phyloP scores from a whole-genome alignment of 2,329 filamentous ascomycete genomes.

The Ophiostoma pallidulum region DNA sequence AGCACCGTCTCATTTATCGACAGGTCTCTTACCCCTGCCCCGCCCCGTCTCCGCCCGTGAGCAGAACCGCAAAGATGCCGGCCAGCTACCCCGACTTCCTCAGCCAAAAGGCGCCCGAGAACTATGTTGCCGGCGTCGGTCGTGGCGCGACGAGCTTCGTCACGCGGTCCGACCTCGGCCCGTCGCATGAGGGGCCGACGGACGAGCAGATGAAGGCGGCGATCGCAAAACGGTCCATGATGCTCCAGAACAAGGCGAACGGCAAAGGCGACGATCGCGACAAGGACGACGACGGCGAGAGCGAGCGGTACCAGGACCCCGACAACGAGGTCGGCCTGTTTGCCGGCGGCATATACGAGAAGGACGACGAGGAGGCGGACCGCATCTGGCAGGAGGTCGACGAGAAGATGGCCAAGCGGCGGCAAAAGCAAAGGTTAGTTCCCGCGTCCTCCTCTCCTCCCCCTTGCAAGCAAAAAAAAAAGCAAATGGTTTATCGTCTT shows the following conservation, averaged over 20 bases:
- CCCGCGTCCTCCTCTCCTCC: neutral
- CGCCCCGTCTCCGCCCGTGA: neutral
- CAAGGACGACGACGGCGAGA: conserved; percentile 34
- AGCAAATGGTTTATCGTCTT: conserved; percentile 57
- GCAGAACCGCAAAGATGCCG: conserved; percentile 36
- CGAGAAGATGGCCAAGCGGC: conserved; percentile 88
- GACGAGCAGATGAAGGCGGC: conserved; percentile 98
- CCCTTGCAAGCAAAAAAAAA: conserved; percentile 3
- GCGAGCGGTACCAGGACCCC: conserved; percentile 78
- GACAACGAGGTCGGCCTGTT: conserved; percentile 96
- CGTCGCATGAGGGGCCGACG: conserved; percentile 86
- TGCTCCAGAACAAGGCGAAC: conserved; percentile 45
- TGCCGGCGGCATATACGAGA: conserved; percentile 89
- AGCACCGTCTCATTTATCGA: neutral
- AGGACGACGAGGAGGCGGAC: conserved; percentile 96
- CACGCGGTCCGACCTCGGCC: conserved; percentile 90
- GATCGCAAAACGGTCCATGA: conserved; percentile 83
- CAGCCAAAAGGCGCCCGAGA: conserved; percentile 74
- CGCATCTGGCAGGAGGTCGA: conserved; percentile 92
- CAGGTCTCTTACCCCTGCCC: no score
- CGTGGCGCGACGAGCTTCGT: conserved; percentile 98
- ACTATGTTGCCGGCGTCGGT: conserved; percentile 91
- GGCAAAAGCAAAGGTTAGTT: conserved; percentile 79
- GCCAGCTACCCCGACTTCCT: conserved; percentile 68
- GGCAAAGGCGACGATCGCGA: conserved; percentile 66